Percentiles rank a stretch among this genome's conserved stretches.
phyloP scores from a whole-genome alignment of 164 flowering plant species.

The Taxillus chinensis region DNA sequence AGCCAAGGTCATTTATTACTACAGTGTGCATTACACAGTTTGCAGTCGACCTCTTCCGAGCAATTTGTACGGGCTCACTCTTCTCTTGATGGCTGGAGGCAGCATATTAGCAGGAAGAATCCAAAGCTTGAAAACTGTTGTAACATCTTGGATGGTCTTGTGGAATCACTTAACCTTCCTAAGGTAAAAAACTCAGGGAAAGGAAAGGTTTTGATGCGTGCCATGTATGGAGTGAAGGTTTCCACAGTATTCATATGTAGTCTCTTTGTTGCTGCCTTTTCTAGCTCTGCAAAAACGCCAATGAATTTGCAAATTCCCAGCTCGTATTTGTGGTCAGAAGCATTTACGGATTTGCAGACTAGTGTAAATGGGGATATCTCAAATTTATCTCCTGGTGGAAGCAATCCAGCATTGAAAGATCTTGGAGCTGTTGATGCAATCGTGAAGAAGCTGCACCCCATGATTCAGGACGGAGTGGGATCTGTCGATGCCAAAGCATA shows the following conservation, averaged over 20 bases:
- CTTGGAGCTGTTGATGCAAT: slow-evolving; percentile 41
- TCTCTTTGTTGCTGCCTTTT: slow-evolving; percentile 52
- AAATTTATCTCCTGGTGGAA: slow-evolving; percentile 20
- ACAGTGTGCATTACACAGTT: slow-evolving; percentile 44
- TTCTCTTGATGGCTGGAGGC: slow-evolving; percentile 63
- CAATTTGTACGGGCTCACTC: slow-evolving; percentile 31
- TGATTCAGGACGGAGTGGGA: slow-evolving; percentile 24
- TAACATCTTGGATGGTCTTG: slow-evolving; percentile 31
- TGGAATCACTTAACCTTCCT: slow-evolving; percentile 37
- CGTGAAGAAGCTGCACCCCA: slow-evolving; percentile 34
- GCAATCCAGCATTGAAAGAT: slow-evolving; percentile 41
- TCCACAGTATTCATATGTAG: slow-evolving; percentile 54
- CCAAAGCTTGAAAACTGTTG: slow-evolving; percentile 44
- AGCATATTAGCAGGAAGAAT: slow-evolving; percentile 41
- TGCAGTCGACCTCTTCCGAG: slow-evolving; percentile 29
- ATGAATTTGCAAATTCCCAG: slow-evolving; percentile 40
- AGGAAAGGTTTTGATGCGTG: slow-evolving; percentile 79
- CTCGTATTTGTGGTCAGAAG: slow-evolving; percentile 47
- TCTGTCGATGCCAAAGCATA: slow-evolving; percentile 22
- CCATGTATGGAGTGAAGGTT: slow-evolving; percentile 82
- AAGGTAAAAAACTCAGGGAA: slow-evolving; percentile 73
- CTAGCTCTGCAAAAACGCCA: slow-evolving; percentile 46
- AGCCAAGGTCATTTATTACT: slow-evolving; percentile 70
- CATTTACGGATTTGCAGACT: slow-evolving; percentile 42
- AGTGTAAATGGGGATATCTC: slow-evolving; percentile 47